Percentiles rank a stretch among this genome's conserved stretches.
Conservation (phyloP, 2,329 filamentous ascomycete species). For the Fusarium oxysporum region DNA sequence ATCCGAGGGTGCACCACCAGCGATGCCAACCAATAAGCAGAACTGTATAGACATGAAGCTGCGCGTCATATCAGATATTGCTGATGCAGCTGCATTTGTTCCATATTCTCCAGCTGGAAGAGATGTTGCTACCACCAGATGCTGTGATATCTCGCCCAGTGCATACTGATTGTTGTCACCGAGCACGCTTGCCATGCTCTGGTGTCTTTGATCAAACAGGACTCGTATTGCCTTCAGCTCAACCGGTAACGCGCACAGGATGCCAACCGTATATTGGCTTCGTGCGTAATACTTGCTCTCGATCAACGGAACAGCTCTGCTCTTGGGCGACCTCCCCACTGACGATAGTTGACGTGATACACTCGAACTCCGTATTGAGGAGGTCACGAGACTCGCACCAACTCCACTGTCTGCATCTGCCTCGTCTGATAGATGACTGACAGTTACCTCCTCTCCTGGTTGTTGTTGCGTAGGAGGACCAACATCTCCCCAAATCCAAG, state of each 20-base stretch:
- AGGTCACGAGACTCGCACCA: fast-evolving
- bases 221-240: background rate
- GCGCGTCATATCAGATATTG: background rate
- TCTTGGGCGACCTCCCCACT: too few species aligned
- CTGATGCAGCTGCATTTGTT: background rate
- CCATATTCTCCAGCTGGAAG: background rate
- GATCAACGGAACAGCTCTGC: fast-evolving
- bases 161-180: background rate
- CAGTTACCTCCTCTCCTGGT: background rate
- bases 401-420: background rate
- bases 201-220: background rate
- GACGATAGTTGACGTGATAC: background rate
- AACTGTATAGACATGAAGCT: background rate
- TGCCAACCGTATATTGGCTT: background rate
- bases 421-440: background rate
- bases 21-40: background rate
- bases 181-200: fast-evolving
- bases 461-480: background rate
- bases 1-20: background rate
- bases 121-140: background rate
- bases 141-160: background rate
- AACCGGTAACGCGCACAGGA: background rate
- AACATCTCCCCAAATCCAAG: background rate
- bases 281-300: fast-evolving
- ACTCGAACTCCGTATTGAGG: background rate